Conservation (phyloP, 345 rosid genomes). For the Syzygium grande region DNA sequence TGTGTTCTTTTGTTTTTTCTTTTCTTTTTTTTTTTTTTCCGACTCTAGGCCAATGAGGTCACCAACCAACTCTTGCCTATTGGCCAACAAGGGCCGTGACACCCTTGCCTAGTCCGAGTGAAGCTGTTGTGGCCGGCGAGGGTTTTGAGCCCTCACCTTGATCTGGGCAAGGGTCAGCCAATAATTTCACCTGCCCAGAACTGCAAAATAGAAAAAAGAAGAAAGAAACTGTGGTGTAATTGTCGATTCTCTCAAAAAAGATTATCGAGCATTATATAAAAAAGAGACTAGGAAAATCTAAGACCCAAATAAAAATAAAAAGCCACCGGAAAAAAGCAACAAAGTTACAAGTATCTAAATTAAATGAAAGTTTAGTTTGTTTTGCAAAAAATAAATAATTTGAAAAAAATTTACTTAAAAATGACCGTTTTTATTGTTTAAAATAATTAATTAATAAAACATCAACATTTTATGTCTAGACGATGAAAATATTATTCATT, state of each 20-base stretch:
- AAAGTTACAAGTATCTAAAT: not conserved
- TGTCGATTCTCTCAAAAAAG: fast-evolving
- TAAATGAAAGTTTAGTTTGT: not conserved
- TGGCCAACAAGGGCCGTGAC: too few species aligned
- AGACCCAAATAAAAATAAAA: not conserved
- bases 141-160: too few species aligned
- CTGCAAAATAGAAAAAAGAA: not conserved
- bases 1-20: too few species aligned
- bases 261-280: fast-evolving
- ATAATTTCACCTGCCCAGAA: too few species aligned
- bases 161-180: too few species aligned
- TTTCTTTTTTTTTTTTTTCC: too few species aligned
- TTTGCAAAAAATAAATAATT: too few species aligned
- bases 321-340: not conserved
- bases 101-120: too few species aligned
- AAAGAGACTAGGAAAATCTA: not conserved
- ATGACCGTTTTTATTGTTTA: not conserved
- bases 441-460: not conserved
- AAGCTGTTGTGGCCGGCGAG: too few species aligned
- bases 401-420: not conserved
- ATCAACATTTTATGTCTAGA: not conserved
- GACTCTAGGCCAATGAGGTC: too few species aligned
- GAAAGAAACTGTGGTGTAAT: not conserved
- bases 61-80: too few species aligned
- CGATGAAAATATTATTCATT: not conserved